phyloP scores from a whole-genome alignment of 2,329 filamentous ascomycete genomes.

The Ophiostoma australiae region DNA sequence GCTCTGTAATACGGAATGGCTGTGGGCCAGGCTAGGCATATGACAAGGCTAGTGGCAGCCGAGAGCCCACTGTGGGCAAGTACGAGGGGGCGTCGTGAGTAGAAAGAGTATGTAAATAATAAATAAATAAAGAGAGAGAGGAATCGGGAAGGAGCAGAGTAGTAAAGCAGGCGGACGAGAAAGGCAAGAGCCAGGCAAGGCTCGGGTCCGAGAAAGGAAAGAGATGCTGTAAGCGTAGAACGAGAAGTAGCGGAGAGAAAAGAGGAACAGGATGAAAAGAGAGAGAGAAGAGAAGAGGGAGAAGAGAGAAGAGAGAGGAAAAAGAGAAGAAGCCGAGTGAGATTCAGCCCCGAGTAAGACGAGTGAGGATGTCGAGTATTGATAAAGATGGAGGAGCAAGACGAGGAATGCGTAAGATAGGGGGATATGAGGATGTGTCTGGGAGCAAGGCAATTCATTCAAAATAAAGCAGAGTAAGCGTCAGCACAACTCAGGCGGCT shows the following conservation, averaged over 20 bases:
- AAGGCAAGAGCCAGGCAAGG: too few relatives aligned
- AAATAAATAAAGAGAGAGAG: neutral
- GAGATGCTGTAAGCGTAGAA: too few relatives aligned
- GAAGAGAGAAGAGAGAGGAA: neutral
- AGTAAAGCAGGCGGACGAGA: neutral
- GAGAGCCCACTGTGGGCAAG: conserved; percentile 8
- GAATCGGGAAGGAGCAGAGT: neutral
- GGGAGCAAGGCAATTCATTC: neutral
- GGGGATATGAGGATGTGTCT: conserved; percentile 9
- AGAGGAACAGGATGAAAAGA: neutral
- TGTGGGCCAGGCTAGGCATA: conserved; percentile 20
- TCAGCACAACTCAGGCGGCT: neutral
- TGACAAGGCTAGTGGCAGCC: conserved; percentile 21
- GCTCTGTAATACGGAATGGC: neutral
- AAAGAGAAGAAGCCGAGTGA: neutral
- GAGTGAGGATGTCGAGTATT: neutral
- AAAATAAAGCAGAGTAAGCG: neutral
- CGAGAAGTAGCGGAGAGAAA: neutral
- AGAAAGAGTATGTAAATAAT: neutral
- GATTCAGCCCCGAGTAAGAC: neutral
- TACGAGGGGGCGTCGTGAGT: neutral
- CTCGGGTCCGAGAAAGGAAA: too few relatives aligned
- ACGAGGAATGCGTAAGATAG: neutral
- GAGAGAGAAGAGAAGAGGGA: neutral
- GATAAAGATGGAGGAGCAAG: neutral